phyloP scores from a whole-genome alignment of 73 alveolate genomes.

The Breviolum minutum region DNA sequence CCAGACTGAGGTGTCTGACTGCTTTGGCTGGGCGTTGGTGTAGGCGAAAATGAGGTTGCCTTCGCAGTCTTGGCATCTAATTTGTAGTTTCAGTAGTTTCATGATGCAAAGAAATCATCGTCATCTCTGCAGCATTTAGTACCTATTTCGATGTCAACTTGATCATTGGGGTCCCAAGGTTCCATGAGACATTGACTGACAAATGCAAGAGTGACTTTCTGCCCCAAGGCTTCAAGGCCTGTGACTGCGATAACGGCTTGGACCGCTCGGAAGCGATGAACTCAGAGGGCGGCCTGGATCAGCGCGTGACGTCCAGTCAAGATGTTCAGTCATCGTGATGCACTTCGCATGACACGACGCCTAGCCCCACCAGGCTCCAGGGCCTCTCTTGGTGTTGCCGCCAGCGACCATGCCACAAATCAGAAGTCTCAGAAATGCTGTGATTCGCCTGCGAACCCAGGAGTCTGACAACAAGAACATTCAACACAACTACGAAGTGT shows the following conservation, averaged over 20 bases:
- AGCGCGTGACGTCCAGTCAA: neutral
- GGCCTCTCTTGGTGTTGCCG: conserved; percentile 49
- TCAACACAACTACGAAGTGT: too few species aligned
- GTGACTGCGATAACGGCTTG: neutral
- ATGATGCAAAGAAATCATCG: too few species aligned
- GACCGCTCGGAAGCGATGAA: conserved; percentile 30
- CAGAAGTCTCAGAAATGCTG: conserved; percentile 11
- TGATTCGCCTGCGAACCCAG: neutral
- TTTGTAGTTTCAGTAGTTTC: too few species aligned
- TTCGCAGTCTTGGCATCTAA: neutral
- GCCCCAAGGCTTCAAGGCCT: neutral
- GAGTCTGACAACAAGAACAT: too few species aligned
- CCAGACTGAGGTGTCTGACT: neutral
- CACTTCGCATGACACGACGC: neutral
- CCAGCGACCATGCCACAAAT: conserved; percentile 41
- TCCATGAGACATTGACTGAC: too few species aligned
- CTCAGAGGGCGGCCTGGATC: conserved; percentile 37
- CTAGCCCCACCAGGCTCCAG: neutral
- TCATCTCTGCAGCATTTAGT: too few species aligned
- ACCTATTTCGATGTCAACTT: too few species aligned
- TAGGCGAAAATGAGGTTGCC: conserved; percentile 28
- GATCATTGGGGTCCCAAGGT: too few species aligned
- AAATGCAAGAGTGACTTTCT: too few species aligned
- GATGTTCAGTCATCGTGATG: neutral
- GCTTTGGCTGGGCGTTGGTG: conserved; percentile 33